A percentile compares a stretch with the other conserved stretches of the same genome.
Conservation (phyloP, 371 early-diverging fungal species). For the Saksenaea oblongispora region DNA sequence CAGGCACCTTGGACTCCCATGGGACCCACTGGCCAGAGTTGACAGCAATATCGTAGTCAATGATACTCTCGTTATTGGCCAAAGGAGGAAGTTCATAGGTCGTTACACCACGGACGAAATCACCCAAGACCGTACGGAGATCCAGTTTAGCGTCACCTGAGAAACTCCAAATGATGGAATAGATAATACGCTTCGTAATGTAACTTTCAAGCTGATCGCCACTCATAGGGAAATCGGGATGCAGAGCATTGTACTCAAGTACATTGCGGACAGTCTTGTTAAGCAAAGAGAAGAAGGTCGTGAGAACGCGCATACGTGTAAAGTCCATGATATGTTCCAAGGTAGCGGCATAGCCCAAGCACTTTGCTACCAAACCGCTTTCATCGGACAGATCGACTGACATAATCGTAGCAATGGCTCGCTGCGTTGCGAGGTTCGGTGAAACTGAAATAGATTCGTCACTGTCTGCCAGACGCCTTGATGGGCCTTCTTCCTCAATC, state of each 20-base stretch:
- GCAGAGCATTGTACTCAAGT: slow-evolving; percentile 87
- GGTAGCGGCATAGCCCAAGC: slow-evolving; percentile 68
- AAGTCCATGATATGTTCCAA: slow-evolving; percentile 98
- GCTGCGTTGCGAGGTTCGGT: slow-evolving; percentile 73
- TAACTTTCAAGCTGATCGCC: slow-evolving; percentile 78
- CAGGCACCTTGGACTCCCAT: slow-evolving; percentile 91
- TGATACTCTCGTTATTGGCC: slow-evolving; percentile 61
- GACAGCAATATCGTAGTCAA: slow-evolving; percentile 91
- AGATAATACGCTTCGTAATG: slow-evolving; percentile 78
- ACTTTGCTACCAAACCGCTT: slow-evolving; percentile 76
- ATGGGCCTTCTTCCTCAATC: slow-evolving; percentile 65
- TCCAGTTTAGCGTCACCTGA: slow-evolving; percentile 89
- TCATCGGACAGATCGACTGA: slow-evolving; percentile 69
- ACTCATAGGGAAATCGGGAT: slow-evolving; percentile 90
- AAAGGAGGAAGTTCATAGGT: slow-evolving; percentile 83
- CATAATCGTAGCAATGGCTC: slow-evolving; percentile 73
- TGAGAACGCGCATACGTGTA: slow-evolving; percentile 82
- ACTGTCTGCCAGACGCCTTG: slow-evolving; percentile 39
- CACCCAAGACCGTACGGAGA: slow-evolving; percentile 75
- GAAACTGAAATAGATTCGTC: slow-evolving; percentile 58
- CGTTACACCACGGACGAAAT: slow-evolving; percentile 77
- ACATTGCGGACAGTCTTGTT: slow-evolving; percentile 87
- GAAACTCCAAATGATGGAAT: slow-evolving; percentile 94
- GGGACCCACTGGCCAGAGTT: slow-evolving; percentile 85
- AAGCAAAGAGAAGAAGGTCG: slow-evolving; percentile 88